Conservation (phyloP, 1,139 yeast genomes). For the Arxiozyma bovina region DNA sequence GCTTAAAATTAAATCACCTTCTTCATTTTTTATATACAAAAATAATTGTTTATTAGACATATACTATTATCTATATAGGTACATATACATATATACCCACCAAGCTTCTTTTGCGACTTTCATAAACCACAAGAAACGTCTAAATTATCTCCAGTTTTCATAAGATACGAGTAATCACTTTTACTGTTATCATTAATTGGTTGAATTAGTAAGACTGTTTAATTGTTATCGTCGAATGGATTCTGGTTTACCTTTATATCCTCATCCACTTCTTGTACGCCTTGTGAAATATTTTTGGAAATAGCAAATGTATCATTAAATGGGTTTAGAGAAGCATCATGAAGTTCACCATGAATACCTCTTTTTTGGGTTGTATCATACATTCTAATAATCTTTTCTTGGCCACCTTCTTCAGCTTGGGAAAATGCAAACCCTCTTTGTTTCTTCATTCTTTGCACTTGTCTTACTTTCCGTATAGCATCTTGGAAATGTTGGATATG, state of each 20-base stretch:
- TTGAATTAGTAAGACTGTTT: neutral
- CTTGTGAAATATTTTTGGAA: neutral
- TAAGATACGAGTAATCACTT: neutral
- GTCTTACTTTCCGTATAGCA: conserved; percentile 94
- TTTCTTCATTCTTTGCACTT: conserved; percentile 94
- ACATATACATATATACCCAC: neutral
- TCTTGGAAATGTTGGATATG: conserved; percentile 94
- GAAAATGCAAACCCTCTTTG: conserved; percentile 98
- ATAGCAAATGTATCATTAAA: conserved; percentile 16
- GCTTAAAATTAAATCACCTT: neutral
- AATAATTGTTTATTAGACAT: no score
- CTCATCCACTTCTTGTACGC: neutral
- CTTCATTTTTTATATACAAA: no score
- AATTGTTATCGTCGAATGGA: conserved; percentile 2
- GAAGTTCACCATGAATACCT: conserved; percentile 47
- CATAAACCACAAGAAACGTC: neutral
- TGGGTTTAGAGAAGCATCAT: conserved; percentile 32
- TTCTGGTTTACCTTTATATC: neutral
- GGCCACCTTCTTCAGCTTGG: conserved; percentile 89
- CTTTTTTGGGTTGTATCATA: conserved; percentile 77
- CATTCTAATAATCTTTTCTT: conserved; percentile 81
- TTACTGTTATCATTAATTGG: neutral
- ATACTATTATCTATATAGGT: neutral
- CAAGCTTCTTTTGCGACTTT: neutral
- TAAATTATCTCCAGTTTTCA: neutral